Conservation (phyloP, 2,329 filamentous ascomycete species). For the Sarocladium strictum region DNA sequence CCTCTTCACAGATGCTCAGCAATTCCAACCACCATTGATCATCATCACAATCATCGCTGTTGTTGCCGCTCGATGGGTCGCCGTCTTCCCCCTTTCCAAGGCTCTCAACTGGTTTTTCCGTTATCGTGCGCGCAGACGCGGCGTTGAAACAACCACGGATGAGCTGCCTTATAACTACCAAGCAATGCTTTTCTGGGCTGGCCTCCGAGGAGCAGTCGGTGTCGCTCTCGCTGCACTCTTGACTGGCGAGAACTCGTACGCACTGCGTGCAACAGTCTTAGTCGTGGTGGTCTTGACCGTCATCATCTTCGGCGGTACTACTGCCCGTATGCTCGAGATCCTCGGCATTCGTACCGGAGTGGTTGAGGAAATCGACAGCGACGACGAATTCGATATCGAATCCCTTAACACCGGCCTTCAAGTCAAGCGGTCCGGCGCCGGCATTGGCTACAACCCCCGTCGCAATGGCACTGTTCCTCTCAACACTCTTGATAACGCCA, state of each 20-base stretch:
- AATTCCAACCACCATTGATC: slow-evolving; percentile 93
- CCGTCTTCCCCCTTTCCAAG: slow-evolving; percentile 86
- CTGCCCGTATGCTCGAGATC: slow-evolving; percentile 95
- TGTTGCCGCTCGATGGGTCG: slow-evolving; percentile 84
- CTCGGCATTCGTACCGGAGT: slow-evolving; percentile 94
- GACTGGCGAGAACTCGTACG: slow-evolving; percentile 72
- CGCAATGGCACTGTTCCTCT: slow-evolving; percentile 56
- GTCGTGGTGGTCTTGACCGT: slow-evolving; percentile 96
- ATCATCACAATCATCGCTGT: slow-evolving; percentile 89
- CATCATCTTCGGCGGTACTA: slow-evolving; percentile 97
- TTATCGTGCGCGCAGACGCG: slow-evolving; percentile 73
- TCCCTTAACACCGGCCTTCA: slow-evolving; percentile 65
- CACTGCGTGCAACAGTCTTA: slow-evolving; percentile 88
- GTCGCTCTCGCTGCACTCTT: slow-evolving; percentile 89
- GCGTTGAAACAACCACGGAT: slow-evolving; percentile 63
- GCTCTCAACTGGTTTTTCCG: slow-evolving; percentile 90
- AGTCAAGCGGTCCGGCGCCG: slow-evolving; percentile 71
- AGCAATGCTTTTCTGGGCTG: slow-evolving; percentile 99
- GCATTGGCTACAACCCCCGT: slow-evolving; percentile 71
- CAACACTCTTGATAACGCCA: slow-evolving; percentile 38
- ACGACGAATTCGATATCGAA: slow-evolving; percentile 98
- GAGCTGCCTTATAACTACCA: slow-evolving; percentile 94
- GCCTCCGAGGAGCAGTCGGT: slow-evolving; percentile 88
- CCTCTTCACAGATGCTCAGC: slow-evolving; percentile 84
- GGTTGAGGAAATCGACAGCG: slow-evolving; percentile 92